Conservation (phyloP, 495 filamentous ascomycete genomes). For the Penicillium longicatenatum region DNA sequence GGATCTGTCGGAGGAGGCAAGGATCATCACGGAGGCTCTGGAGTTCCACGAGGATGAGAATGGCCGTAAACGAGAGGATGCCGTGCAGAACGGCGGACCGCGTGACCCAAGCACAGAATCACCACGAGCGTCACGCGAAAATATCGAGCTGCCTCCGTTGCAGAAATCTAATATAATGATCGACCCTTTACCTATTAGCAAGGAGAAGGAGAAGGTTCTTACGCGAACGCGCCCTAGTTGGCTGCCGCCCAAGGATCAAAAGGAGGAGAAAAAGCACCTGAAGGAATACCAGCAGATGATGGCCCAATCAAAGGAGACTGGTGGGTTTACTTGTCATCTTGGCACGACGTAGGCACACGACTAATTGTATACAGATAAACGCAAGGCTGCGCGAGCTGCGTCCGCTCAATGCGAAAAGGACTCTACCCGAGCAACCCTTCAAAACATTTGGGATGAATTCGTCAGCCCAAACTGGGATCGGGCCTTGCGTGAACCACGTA, state of each 20-base stretch:
- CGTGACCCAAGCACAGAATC: slow-evolving; percentile 51
- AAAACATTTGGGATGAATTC: slow-evolving; percentile 84
- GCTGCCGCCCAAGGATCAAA: slow-evolving; percentile 91
- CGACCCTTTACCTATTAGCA: slow-evolving; percentile 91
- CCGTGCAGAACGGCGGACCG: slow-evolving; percentile 50
- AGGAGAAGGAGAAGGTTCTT: slow-evolving; percentile 92
- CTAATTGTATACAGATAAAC: slow-evolving; percentile 39
- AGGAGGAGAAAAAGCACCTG: slow-evolving; percentile 88
- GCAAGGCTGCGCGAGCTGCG: slow-evolving; percentile 49
- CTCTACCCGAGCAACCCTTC: slow-evolving; percentile 60
- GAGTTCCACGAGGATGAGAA: slow-evolving; percentile 78
- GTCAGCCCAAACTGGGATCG: slow-evolving; percentile 84
- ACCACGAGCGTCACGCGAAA: slow-evolving; percentile 57
- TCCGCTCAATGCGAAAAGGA: slow-evolving; percentile 63
- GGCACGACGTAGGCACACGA: neutral
- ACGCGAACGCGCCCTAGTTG: slow-evolving; percentile 90
- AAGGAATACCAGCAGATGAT: slow-evolving; percentile 95
- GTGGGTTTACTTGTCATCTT: slow-evolving; percentile 33
- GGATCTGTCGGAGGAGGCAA: slow-evolving; percentile 83
- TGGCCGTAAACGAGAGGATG: slow-evolving; percentile 52
- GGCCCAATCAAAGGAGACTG: slow-evolving; percentile 72
- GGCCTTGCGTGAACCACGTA: slow-evolving; percentile 71
- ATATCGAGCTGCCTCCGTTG: slow-evolving; percentile 74
- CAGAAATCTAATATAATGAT: slow-evolving; percentile 92
- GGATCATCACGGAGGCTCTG: slow-evolving; percentile 83